These are phyloP conservation scores for Naganishia antarctica DNA, from an alignment of 768 basidiomycete genomes.

Conservation along the genomic window DNA sequence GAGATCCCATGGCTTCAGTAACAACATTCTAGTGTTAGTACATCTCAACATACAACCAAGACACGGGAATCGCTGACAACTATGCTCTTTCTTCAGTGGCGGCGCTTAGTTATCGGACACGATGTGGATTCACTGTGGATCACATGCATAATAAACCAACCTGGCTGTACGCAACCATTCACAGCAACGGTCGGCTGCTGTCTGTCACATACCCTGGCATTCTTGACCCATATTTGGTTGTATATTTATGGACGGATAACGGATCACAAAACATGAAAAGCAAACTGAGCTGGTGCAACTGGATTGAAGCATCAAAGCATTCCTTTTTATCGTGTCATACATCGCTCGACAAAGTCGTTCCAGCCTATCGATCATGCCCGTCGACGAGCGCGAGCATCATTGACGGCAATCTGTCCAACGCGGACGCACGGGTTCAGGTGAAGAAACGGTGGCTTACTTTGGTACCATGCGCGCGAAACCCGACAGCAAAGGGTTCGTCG, in stretches of 20 bases:
- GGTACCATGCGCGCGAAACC: too few relatives aligned
- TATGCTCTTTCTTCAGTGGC: slow-evolving; percentile 3
- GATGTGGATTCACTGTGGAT: neutral
- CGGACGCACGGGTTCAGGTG: too few relatives aligned
- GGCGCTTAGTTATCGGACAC: slow-evolving; percentile 4
- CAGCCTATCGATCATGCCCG: too few relatives aligned
- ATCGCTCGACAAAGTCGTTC: too few relatives aligned
- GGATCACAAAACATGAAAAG: neutral
- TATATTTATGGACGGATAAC: slow-evolving; percentile 11
- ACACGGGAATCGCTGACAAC: neutral
- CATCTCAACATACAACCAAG: neutral
- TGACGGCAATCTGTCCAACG: too few relatives aligned
- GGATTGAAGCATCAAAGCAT: too few relatives aligned
- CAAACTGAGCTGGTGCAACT: too few relatives aligned
- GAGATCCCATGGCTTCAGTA: slow-evolving; percentile 54
- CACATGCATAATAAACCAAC: neutral
- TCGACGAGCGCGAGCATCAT: too few relatives aligned
- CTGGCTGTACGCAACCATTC: neutral
- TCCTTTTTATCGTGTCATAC: too few relatives aligned
- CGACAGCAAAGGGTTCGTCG: too few relatives aligned
- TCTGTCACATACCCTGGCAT: slow-evolving; percentile 3
- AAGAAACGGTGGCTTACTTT: too few relatives aligned
- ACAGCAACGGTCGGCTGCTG: neutral
- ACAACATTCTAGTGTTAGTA: slow-evolving; percentile 95
- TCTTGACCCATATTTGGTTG: neutral